Evolutionary conservation across 441 rosid species (phyloP), one percentile per base, ranked within the genome.

Genomic region (Jatropha multifida): DNA sequence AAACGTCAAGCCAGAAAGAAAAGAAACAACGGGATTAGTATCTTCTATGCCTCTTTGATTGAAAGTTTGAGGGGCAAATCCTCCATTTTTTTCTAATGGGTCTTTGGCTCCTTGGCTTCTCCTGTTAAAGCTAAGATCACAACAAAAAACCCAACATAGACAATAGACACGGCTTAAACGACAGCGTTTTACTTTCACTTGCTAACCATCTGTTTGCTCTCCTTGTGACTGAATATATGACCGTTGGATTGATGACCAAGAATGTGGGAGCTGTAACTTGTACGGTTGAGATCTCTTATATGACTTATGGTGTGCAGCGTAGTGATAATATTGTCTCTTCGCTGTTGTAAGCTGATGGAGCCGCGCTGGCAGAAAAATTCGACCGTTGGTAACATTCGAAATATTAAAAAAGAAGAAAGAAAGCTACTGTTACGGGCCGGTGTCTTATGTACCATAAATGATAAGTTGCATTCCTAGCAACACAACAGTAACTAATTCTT

Each of bases 341-440:
- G 2, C 10, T 38, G 15, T 37, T 17, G 4, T 8, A n/a, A 55
- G 13, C 26, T 37, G n/a, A 32, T 3, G 37, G 20, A 4, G 41
- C 40, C 42, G 46, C 26, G 32, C 26, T n/a, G 52, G 68, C n/a
- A 52, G 63, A 40, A 8, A 7, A 11, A 74, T 32, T 74, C 52
- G 84, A 75, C 87, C 85, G 83, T 84, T 79, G 78, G 66, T 14
- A 27, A 54, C 58, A 71, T 81, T 82, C 73, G 68, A 79, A 80
- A 61, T 58, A 40, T n/a, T 18, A 52, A 14, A 38, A 44, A 38
- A 44, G 26, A 32, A 18, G 40, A 27, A 56, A 15, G 10, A 1
- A 42, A 5, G 63, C 42, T 78, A 69, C 1, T 11, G 46, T 55
- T 48, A 74, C 49, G 0, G 7, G 4, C 0, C 0, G 71, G 71